Percentiles rank a stretch among this genome's conserved stretches.
Conservation (phyloP, 176 grass and related monocot genomes). For the Phoenix dactylifera region DNA sequence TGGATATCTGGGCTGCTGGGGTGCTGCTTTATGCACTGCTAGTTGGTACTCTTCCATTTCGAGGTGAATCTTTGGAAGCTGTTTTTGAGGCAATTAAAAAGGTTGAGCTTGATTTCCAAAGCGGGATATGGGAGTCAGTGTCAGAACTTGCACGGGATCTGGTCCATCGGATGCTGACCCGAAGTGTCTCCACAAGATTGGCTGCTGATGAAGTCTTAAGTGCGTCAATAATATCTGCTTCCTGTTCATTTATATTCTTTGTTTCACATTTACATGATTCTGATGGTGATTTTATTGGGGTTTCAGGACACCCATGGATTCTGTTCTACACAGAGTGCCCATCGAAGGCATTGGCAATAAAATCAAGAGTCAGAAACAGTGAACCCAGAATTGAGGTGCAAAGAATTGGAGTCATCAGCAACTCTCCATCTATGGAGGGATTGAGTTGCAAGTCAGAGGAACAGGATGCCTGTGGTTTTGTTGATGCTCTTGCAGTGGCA, state of each 20-base stretch:
- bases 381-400: conserved; percentile 30
- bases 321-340: conserved; percentile 53
- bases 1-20: conserved; percentile 84
- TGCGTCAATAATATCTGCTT: conserved; percentile 22
- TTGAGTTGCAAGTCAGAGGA: conserved; percentile 33
- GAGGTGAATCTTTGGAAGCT: conserved; percentile 55
- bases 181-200: conserved; percentile 59
- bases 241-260: not conserved
- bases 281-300: not conserved
- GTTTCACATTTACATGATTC: not conserved
- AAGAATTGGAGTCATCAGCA: conserved; percentile 31
- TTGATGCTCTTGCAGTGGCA: conserved; percentile 57
- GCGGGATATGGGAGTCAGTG: conserved; percentile 49
- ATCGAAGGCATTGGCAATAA: conserved; percentile 29
- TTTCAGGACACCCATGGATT: conserved; percentile 84
- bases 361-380: conserved; percentile 34
- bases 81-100: conserved; percentile 87
- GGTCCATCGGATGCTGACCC: conserved; percentile 58
- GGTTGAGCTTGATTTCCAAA: conserved; percentile 62
- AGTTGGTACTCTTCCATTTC: conserved; percentile 79
- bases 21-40: conserved; percentile 78
- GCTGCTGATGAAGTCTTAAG: conserved; percentile 65
- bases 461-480: conserved; percentile 53
- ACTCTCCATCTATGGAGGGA: conserved; percentile 27
- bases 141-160: conserved; percentile 66